These are phyloP conservation scores for Nothophoma quercina DNA, from an alignment of 2,329 filamentous ascomycete genomes.

Conservation along the genomic window DNA sequence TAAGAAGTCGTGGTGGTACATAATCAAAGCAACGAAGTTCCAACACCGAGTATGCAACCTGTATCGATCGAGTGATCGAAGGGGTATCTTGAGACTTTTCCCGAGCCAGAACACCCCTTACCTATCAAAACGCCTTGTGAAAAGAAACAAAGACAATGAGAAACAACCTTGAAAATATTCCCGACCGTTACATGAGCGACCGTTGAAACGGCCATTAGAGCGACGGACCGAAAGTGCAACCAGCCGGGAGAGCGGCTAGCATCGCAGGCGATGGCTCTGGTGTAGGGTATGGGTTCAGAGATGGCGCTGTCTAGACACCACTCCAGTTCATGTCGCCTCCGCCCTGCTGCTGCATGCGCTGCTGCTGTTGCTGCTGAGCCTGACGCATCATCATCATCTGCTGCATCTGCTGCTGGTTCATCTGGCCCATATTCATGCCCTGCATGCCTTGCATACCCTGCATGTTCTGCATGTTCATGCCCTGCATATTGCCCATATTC, in stretches of 20 bases:
- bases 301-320: slow-evolving; percentile 23
- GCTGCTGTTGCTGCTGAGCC: slow-evolving; percentile 32
- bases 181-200: too few species aligned
- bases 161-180: too few species aligned
- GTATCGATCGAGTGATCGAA: neutral
- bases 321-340: slow-evolving; percentile 39
- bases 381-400: slow-evolving; percentile 48
- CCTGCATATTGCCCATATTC: slow-evolving; percentile 28
- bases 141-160: neutral
- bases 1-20: neutral
- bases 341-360: slow-evolving; percentile 32
- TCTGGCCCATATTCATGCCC: slow-evolving; percentile 35
- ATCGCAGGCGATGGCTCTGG: neutral
- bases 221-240: neutral
- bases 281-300: too few species aligned
- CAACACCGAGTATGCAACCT: slow-evolving; percentile 8
- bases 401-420: slow-evolving; percentile 44
- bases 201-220: neutral
- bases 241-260: too few species aligned
- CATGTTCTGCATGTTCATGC: slow-evolving; percentile 16
- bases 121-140: slow-evolving; percentile 7
- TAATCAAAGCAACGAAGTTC: neutral
- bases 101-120: slow-evolving; percentile 15
- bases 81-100: slow-evolving; percentile 25
- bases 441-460: slow-evolving; percentile 29